Evolutionary conservation across 352 stramenopile species (phyloP).

Genomic region (Pythium vanterpoolii): DNA sequence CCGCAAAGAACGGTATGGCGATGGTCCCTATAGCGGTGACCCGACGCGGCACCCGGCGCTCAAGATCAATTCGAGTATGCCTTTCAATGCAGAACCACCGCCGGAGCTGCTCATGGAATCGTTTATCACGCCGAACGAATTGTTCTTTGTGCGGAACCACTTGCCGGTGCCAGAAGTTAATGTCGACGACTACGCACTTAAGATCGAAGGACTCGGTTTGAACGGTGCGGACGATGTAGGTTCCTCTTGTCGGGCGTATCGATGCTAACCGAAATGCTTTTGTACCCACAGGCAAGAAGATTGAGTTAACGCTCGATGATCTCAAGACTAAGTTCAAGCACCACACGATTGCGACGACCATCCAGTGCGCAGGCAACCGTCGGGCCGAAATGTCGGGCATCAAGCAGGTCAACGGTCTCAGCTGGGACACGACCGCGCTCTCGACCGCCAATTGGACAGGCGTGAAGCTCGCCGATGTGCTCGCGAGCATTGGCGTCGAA

Average conservation of each 20-base stretch:
- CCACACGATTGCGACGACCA: constrained; percentile 89
- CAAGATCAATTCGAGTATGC: constrained; percentile 91
- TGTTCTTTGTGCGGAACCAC: constrained; percentile 98
- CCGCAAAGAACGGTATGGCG: constrained; percentile 76
- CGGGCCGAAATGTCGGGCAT: constrained; percentile 91
- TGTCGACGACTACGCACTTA: constrained; percentile 54
- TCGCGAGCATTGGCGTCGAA: constrained; percentile 83
- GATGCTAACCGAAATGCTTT: neutral
- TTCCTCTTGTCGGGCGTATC: neutral
- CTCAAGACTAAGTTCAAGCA: constrained; percentile 94
- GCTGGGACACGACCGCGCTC: constrained; percentile 88
- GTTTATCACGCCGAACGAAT: constrained; percentile 94
- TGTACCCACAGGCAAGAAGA: constrained; percentile 19
- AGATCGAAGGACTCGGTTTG: constrained; percentile 64
- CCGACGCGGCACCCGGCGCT: constrained; percentile 84
- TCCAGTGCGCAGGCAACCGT: constrained; percentile 98
- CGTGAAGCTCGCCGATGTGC: constrained; percentile 91
- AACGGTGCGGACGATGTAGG: constrained; percentile 18
- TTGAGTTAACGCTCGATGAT: constrained; percentile 73
- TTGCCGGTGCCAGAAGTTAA: constrained; percentile 93
- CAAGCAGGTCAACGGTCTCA: constrained; percentile 85
- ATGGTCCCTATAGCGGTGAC: constrained; percentile 93
- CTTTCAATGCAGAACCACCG: constrained; percentile 95
- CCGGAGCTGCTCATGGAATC: constrained; percentile 89
- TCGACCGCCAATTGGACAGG: constrained; percentile 95